These are phyloP conservation scores for Arachis monticola DNA, from an alignment of 331 rosid genomes.

Conservation along the genomic window DNA sequence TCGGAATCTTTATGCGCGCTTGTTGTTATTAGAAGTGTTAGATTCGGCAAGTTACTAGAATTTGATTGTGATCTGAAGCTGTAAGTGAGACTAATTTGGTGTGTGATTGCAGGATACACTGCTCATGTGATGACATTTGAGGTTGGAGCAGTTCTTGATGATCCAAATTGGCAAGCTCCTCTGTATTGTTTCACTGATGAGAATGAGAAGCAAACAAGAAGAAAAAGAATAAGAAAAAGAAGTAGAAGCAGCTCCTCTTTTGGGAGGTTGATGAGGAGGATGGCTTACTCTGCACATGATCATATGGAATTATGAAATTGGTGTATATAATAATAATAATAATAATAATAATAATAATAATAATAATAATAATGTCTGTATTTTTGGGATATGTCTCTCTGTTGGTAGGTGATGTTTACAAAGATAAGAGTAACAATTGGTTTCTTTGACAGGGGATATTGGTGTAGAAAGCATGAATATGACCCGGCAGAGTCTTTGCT, in stretches of 20 bases:
- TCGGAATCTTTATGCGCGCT: no score
- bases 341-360: no score
- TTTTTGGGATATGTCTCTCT: not conserved
- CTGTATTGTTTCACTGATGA: slow-evolving; percentile 54
- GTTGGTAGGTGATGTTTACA: no score
- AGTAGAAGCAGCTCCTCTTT: not conserved
- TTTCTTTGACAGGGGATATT: no score
- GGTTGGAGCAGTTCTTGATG: slow-evolving; percentile 82
- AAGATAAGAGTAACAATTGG: no score
- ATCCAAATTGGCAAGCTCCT: slow-evolving; percentile 84
- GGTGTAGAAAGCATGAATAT: no score
- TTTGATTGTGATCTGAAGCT: not conserved
- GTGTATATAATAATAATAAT: no score
- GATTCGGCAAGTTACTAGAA: not conserved
- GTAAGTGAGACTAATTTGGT: slow-evolving; percentile 7
- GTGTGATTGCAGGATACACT: slow-evolving; percentile 58
- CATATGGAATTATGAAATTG: no score
- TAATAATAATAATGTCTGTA: not conserved
- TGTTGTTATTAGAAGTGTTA: not conserved
- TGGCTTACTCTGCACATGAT: no score
- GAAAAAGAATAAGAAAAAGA: not conserved
- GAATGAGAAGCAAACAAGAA: not conserved
- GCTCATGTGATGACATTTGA: slow-evolving; percentile 93
- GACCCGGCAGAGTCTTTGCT: no score
- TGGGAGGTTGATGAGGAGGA: no score